Percentiles rank a stretch among this genome's conserved stretches.
Evolutionary conservation across 2,329 filamentous ascomycete species (phyloP).

Genomic region (Dryadomyces quercus-mongolicae): DNA sequence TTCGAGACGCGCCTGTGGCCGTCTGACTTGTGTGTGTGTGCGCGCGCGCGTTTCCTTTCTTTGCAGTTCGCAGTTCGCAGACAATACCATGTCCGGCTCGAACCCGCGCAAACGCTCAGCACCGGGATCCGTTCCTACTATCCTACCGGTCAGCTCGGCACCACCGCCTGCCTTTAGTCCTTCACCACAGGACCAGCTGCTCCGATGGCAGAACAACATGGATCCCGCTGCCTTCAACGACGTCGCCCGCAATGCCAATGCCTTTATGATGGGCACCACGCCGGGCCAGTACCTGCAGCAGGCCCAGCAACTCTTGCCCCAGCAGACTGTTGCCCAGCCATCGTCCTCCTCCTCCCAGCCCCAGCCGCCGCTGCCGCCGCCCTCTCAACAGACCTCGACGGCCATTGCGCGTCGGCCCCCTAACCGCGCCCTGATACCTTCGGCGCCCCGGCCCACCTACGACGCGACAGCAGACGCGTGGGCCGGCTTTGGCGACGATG

Average conservation of each 20-base stretch:
- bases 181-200: slow-evolving; percentile 32
- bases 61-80: neutral
- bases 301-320: slow-evolving; percentile 11
- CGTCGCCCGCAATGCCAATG: slow-evolving; percentile 20
- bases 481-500: slow-evolving; percentile 29
- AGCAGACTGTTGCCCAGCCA: slow-evolving; percentile 14
- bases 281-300: slow-evolving; percentile 15
- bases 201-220: slow-evolving; percentile 29
- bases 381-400: slow-evolving; percentile 23
- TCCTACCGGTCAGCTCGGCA: slow-evolving; percentile 39
- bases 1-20: neutral
- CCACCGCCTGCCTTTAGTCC: slow-evolving; percentile 30
- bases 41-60: too few relatives aligned
- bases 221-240: slow-evolving; percentile 27
- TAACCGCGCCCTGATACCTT: slow-evolving; percentile 37
- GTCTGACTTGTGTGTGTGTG: neutral
- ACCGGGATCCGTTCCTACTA: slow-evolving; percentile 52
- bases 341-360: too few relatives aligned
- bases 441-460: slow-evolving; percentile 25
- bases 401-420: slow-evolving; percentile 39
- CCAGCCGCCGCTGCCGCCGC: slow-evolving; percentile 10
- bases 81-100: slow-evolving; percentile 29
- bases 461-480: slow-evolving; percentile 27
- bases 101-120: slow-evolving; percentile 61
- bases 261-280: slow-evolving; percentile 26